A percentile compares a stretch with the other conserved stretches of the same genome.
phyloP scores from a whole-genome alignment of 164 flowering plant genomes.

The Warburgia ugandensis region DNA sequence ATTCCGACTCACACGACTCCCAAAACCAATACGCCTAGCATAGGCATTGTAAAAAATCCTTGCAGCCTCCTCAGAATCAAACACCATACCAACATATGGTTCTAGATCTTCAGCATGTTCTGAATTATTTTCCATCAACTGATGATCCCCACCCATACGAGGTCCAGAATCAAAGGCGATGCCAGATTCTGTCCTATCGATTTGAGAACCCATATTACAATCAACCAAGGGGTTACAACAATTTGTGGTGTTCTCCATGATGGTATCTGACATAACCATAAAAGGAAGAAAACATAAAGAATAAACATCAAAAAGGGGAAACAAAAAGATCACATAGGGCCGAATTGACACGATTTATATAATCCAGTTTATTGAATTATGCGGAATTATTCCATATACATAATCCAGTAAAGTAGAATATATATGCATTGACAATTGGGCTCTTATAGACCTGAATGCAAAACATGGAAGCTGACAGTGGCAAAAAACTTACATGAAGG shows the following conservation, averaged over 20 bases:
- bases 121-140: neutral
- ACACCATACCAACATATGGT: constrained; percentile 48
- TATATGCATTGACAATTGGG: no score
- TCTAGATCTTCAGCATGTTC: constrained; percentile 20
- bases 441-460: no score
- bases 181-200: constrained; percentile 16
- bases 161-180: constrained; percentile 13
- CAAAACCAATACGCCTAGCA: constrained; percentile 44
- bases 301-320: neutral
- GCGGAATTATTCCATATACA: no score
- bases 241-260: constrained; percentile 2
- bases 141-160: constrained; percentile 16
- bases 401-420: no score
- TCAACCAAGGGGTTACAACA: constrained; percentile 13
- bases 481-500: neutral
- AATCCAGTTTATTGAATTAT: no score
- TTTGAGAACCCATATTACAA: constrained; percentile 18
- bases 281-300: neutral
- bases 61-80: constrained; percentile 47
- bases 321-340: neutral
- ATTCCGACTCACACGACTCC: constrained; percentile 35
- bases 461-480: no score
- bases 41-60: constrained; percentile 40
- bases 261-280: neutral
- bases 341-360: no score